Evolutionary conservation across 2,329 filamentous ascomycete species (phyloP).

Genomic region (Apiospora phragmitis): DNA sequence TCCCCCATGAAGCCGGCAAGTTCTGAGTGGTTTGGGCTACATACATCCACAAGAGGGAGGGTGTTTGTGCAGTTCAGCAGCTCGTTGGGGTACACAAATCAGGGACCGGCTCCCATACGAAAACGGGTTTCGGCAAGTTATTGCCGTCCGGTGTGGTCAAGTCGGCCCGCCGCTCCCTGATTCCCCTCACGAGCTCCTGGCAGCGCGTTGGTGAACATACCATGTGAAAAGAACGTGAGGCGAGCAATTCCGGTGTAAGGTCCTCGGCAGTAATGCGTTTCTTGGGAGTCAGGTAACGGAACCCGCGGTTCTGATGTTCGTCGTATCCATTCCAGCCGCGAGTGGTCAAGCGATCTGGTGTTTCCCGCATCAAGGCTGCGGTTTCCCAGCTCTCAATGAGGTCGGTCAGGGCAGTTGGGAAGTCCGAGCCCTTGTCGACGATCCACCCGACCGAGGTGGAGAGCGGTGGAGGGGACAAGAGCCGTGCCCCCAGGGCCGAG

Average conservation of each 20-base stretch:
- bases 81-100: slow-evolving; percentile 75
- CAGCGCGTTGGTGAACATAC: slow-evolving; percentile 81
- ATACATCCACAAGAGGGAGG: slow-evolving; percentile 61
- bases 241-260: slow-evolving; percentile 65
- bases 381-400: slow-evolving; percentile 77
- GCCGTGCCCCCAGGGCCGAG: slow-evolving; percentile 81
- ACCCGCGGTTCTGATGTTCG: slow-evolving; percentile 68
- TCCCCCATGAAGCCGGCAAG: slow-evolving; percentile 82
- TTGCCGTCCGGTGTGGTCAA: slow-evolving; percentile 25
- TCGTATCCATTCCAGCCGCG: slow-evolving; percentile 92
- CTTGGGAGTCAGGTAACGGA: slow-evolving; percentile 88
- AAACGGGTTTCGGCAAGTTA: slow-evolving; percentile 58
- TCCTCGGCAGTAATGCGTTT: slow-evolving; percentile 74
- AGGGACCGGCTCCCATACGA: slow-evolving; percentile 95
- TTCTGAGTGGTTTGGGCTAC: slow-evolving; percentile 83
- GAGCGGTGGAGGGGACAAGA: slow-evolving; percentile 72
- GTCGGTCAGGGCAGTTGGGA: slow-evolving; percentile 65
- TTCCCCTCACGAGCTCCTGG: slow-evolving; percentile 71
- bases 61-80: slow-evolving; percentile 65
- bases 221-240: slow-evolving; percentile 79
- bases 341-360: slow-evolving; percentile 72
- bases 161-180: slow-evolving; percentile 58
- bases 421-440: slow-evolving; percentile 86
- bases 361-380: slow-evolving; percentile 66
- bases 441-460: slow-evolving; percentile 82